Conservation (phyloP, 768 basidiomycete species). For the Sistotremastrum suecicum region DNA sequence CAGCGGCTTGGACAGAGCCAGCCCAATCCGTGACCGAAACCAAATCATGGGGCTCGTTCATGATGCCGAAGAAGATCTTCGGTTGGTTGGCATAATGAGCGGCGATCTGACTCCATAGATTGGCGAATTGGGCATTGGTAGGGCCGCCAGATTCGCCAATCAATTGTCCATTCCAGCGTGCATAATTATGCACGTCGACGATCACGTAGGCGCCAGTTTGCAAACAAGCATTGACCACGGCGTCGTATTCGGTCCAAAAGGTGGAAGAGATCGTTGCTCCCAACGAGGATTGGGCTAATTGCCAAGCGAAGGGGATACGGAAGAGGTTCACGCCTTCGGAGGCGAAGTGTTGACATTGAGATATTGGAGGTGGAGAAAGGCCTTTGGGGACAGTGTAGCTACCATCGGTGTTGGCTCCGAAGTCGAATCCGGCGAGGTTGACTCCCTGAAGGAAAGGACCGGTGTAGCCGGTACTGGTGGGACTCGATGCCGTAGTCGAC, state of each 20-base stretch:
- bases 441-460: constrained; percentile 25
- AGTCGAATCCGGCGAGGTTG: constrained; percentile 44
- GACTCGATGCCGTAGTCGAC: constrained; percentile 7
- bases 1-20: constrained; percentile 22
- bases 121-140: constrained; percentile 36
- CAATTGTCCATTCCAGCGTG: constrained; percentile 34
- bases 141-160: constrained; percentile 48
- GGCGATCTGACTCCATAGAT: constrained; percentile 39
- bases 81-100: constrained; percentile 27
- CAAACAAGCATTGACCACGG: constrained; percentile 37
- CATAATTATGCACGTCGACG: constrained; percentile 50
- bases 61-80: constrained; percentile 16
- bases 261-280: constrained; percentile 26
- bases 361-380: constrained; percentile 20
- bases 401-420: constrained; percentile 36
- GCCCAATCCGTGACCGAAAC: constrained; percentile 15
- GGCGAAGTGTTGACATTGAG: constrained; percentile 41
- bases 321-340: constrained; percentile 38
- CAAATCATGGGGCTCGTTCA: constrained; percentile 35
- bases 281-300: constrained; percentile 28
- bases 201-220: constrained; percentile 35
- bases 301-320: constrained; percentile 50
- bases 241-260: constrained; percentile 37
- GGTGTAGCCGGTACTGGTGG: constrained; percentile 11
- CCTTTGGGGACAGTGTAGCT: constrained; percentile 15